Conservation (phyloP, 2,329 filamentous ascomycete species). For the Moelleriella libera region DNA sequence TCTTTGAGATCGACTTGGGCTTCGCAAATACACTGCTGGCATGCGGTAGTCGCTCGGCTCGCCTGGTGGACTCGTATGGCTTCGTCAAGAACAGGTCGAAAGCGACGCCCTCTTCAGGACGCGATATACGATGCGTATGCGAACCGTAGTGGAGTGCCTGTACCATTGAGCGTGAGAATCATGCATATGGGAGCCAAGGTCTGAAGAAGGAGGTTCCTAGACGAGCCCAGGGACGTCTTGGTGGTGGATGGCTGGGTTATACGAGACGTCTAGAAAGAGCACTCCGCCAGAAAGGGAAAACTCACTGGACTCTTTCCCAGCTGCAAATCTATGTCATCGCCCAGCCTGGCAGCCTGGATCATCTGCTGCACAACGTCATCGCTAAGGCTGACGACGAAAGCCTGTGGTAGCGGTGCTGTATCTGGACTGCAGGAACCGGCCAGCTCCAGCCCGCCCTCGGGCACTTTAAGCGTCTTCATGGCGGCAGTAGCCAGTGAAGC, state of each 20-base stretch:
- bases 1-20: slow-evolving; percentile 17
- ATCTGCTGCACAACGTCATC: slow-evolving; percentile 46
- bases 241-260: neutral
- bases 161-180: neutral
- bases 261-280: too few species aligned
- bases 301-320: slow-evolving; percentile 47
- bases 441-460: slow-evolving; percentile 42
- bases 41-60: slow-evolving; percentile 33
- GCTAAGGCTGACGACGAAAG: slow-evolving; percentile 42
- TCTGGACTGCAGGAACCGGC: slow-evolving; percentile 32
- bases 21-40: slow-evolving; percentile 36
- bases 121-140: slow-evolving; percentile 31
- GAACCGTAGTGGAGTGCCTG: slow-evolving; percentile 42
- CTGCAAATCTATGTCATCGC: slow-evolving; percentile 40
- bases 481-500: slow-evolving; percentile 6
- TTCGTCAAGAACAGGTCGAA: slow-evolving; percentile 44
- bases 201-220: too few species aligned
- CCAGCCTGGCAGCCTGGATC: slow-evolving; percentile 44
- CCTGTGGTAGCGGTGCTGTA: slow-evolving; percentile 34
- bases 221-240: too few species aligned
- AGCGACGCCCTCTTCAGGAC: slow-evolving; percentile 27
- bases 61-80: slow-evolving; percentile 30
- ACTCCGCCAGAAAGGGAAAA: slow-evolving; percentile 10
- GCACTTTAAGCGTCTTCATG: slow-evolving; percentile 41
- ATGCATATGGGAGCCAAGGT: too few species aligned